Evolutionary conservation across 2,329 filamentous ascomycete genomes (phyloP).

Genomic region (Pseudocercospora fijiensis): DNA sequence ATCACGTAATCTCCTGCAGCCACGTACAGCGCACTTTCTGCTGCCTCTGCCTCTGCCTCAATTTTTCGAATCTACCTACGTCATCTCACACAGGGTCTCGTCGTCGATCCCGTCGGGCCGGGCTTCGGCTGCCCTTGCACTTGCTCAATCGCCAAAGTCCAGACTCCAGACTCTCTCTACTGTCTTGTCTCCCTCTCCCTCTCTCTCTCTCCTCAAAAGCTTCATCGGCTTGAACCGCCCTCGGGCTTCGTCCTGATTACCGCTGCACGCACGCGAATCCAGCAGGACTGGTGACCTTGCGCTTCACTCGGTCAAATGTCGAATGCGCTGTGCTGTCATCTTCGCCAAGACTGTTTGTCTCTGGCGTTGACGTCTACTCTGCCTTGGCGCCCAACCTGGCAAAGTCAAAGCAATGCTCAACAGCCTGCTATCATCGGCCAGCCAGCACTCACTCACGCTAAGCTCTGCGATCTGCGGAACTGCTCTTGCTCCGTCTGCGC

Average conservation of each 20-base stretch:
- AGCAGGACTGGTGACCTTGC: neutral
- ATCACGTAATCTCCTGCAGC: neutral
- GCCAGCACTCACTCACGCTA: neutral
- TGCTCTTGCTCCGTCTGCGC: neutral
- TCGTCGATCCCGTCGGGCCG: no score
- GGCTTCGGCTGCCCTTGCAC: constrained; percentile 7
- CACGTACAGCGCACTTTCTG: neutral
- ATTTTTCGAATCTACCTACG: constrained; percentile 1
- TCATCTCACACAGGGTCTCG: constrained; percentile 2
- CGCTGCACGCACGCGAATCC: neutral
- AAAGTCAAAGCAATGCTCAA: neutral
- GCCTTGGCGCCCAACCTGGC: neutral
- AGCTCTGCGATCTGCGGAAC: neutral
- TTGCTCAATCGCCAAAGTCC: neutral
- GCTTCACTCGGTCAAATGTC: neutral
- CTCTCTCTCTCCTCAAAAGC: constrained; percentile 2
- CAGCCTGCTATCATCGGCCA: neutral
- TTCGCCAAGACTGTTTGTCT: neutral
- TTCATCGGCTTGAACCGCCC: neutral
- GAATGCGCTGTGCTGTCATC: neutral
- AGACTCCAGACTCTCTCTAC: constrained; percentile 5
- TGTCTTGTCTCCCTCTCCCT: no score
- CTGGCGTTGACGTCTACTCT: neutral
- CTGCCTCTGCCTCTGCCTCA: neutral
- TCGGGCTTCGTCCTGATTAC: neutral